Conservation (phyloP, 257 asterid genomes). For the Penstemon newberryi region DNA sequence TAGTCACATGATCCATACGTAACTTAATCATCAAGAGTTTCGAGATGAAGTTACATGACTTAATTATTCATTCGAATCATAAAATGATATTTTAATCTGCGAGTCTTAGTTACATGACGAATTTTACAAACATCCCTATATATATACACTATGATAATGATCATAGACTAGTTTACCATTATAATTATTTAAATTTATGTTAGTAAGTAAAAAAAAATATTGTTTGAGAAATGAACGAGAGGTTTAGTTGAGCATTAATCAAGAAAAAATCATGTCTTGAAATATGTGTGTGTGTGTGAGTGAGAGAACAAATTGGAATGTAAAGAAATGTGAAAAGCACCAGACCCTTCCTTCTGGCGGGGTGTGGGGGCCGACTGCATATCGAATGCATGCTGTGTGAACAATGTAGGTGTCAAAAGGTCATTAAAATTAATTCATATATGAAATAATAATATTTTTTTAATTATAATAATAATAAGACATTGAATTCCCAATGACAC, state of each 20-base stretch:
- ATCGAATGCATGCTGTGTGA: neutral
- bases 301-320: slow-evolving; percentile 27
- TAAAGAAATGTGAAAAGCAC: slow-evolving; percentile 28
- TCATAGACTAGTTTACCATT: no score
- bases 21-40: no score
- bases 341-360: neutral
- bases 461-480: slow-evolving; percentile 8
- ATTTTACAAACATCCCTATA: no score
- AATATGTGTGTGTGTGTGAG: neutral
- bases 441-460: neutral
- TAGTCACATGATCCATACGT: no score
- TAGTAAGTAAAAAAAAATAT: neutral
- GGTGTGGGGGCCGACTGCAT: slow-evolving; percentile 19
- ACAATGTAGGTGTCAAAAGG: slow-evolving; percentile 19
- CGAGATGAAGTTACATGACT: no score
- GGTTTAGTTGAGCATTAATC: slow-evolving; percentile 33
- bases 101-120: no score
- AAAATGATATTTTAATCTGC: no score
- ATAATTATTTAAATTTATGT: no score
- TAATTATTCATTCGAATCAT: no score
- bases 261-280: neutral
- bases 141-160: no score
- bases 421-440: neutral
- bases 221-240: no score
- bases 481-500: slow-evolving; percentile 41